phyloP scores from a whole-genome alignment of 2,329 filamentous ascomycete species.

The Fonsecaea pedrosoi region DNA sequence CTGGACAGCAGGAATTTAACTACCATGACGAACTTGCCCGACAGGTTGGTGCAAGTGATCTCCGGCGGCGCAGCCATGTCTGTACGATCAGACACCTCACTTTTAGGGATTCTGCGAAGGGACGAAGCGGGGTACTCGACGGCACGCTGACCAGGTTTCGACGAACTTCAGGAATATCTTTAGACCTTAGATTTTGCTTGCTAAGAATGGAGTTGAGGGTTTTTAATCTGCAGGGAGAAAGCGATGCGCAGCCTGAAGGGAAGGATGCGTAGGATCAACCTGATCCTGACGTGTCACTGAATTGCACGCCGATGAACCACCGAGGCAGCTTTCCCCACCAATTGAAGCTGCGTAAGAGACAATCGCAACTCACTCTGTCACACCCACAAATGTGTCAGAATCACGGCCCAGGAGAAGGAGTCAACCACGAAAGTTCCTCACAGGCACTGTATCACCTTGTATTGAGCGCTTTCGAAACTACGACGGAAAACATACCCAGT shows the following conservation, averaged over 20 bases:
- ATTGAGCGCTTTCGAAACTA: too few species aligned
- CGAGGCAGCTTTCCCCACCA: not conserved
- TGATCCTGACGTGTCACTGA: not conserved
- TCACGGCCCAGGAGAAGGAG: not conserved
- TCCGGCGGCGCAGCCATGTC: slow-evolving; percentile 74
- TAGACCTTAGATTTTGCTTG: not conserved
- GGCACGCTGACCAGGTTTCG: not conserved
- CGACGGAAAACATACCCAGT: too few species aligned
- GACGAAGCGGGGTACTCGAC: not conserved
- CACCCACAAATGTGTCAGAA: not conserved
- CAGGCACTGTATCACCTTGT: not conserved
- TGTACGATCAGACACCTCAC: not conserved
- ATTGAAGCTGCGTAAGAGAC: not conserved
- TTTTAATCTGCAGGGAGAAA: not conserved
- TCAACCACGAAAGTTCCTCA: not conserved
- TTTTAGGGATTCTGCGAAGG: not conserved
- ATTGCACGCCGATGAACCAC: not conserved
- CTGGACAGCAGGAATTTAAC: slow-evolving; percentile 38
- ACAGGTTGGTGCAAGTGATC: slow-evolving; percentile 71
- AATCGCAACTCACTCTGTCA: not conserved
- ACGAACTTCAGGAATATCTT: not conserved
- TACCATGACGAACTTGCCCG: slow-evolving; percentile 74
- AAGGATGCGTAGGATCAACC: not conserved
- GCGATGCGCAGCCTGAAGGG: not conserved
- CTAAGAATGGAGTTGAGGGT: not conserved